Evolutionary conservation across 768 basidiomycete species (phyloP), one percentile per base, ranked within the genome.

Genomic region (Hirschioporus abietinus): DNA sequence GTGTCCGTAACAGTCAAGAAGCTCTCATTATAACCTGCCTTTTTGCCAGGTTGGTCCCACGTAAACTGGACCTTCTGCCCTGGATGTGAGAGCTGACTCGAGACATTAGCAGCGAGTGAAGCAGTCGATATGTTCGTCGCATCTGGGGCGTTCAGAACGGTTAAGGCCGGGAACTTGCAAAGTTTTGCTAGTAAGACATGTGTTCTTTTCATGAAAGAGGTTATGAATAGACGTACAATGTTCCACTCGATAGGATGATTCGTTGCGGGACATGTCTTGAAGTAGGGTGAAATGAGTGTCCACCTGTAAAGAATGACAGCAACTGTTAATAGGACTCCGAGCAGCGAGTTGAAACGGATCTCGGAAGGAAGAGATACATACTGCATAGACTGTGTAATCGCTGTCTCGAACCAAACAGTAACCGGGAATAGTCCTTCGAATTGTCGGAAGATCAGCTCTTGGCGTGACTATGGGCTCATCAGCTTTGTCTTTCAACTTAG

Each of bases 371-470:
- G 12, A 3, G 12, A 52, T 12, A 52, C 42, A 20, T 52, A 52
- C 42, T 82, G 80, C 85, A 86, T 86, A 8, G 81, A 76, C 71
- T 88, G 88, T 1, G 87, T 84, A 70, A 88, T 84, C 35, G 83
- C 84, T 0, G 83, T 78, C 62, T 82, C 79, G 72, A 87, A 87
- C 77, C 78, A 84, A 57, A 75, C 81, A 5, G 86, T 83, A 83
- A 87, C 84, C 0, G 86, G 86, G 77, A 85, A 85, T n/a, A 83
- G 71, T 0, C 86, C 87, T 64, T 84, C 79, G 61, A 87, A 81
- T 74, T 89, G 87, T 5, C 88, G 73, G 80, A 89, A 87, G 60
- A 82, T 78, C 82, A 87, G 82, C 76, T 89, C 84, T 75, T 90
- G 88, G 9, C 88, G 77, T 52, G 42, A 52, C 42, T 52, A 52